phyloP scores from a whole-genome alignment of 768 basidiomycete genomes.

The Auriscalpium microsporum region DNA sequence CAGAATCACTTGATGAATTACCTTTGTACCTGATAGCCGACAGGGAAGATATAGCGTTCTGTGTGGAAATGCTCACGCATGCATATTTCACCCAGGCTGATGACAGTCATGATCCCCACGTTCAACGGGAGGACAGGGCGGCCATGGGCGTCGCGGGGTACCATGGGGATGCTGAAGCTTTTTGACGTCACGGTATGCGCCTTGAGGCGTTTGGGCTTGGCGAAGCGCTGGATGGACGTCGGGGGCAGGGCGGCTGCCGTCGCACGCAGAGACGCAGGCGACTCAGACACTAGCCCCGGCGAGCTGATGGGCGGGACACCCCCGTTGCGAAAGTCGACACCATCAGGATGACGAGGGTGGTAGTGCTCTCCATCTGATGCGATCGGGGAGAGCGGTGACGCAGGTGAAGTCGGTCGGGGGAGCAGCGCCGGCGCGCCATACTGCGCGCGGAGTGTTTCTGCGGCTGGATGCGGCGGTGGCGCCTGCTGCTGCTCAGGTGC shows the following conservation, averaged over 20 bases:
- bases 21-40: conserved; percentile 80
- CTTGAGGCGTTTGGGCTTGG: conserved; percentile 72
- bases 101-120: conserved; percentile 83
- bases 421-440: not conserved
- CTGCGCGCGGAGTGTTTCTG: not conserved
- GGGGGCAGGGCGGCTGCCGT: conserved; percentile 20
- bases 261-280: conserved; percentile 27
- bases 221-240: conserved; percentile 35
- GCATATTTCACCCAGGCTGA: conserved; percentile 65
- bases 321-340: conserved; percentile 8
- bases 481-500: conserved; percentile 9
- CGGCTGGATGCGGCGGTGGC: conserved; percentile 11
- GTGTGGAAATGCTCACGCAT: conserved; percentile 83
- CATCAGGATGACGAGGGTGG: not conserved
- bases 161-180: conserved; percentile 68
- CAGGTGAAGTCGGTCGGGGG: conserved; percentile 8
- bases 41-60: conserved; percentile 82
- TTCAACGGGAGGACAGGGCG: conserved; percentile 70
- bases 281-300: conserved; percentile 21
- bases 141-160: conserved; percentile 65
- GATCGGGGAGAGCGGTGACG: conserved; percentile 14
- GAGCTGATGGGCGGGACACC: conserved; percentile 1
- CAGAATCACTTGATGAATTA: conserved; percentile 17
- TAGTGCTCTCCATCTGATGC: conserved; percentile 13
- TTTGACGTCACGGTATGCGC: conserved; percentile 75